Evolutionary conservation across 1,139 yeast species (phyloP).

Genomic region (Lodderomyces orthopsilosis): DNA sequence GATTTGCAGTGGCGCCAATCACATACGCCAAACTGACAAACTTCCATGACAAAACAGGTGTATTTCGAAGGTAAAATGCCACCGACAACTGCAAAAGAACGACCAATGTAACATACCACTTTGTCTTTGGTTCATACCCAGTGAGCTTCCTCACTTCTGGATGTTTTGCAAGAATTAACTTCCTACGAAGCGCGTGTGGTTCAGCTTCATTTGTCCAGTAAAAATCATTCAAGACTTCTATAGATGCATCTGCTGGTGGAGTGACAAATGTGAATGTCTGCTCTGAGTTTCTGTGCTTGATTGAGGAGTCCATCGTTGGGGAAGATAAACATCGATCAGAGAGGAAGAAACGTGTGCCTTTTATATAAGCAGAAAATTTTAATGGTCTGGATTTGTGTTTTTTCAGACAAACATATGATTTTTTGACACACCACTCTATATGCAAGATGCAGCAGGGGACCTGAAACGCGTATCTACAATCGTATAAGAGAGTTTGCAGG

Average conservation of each 20-base stretch:
- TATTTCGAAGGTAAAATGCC: constrained; percentile 60
- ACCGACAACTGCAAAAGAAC: constrained; percentile 60
- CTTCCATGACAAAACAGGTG: constrained; percentile 51
- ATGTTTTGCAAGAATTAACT: constrained; percentile 65
- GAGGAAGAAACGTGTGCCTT: not conserved
- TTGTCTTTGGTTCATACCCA: constrained; percentile 85
- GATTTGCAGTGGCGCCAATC: constrained; percentile 83
- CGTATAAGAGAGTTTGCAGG: not conserved
- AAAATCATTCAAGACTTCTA: constrained; percentile 53
- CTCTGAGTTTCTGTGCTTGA: constrained; percentile 36
- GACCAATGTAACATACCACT: constrained; percentile 66
- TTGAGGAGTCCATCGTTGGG: constrained; percentile 16
- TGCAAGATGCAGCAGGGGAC: not conserved
- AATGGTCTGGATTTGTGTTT: not conserved
- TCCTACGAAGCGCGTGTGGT: constrained; percentile 77
- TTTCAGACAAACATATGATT: not conserved
- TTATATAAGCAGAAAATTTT: not conserved
- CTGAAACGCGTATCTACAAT: not conserved
- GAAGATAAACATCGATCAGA: not conserved
- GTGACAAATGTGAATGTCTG: constrained; percentile 37
- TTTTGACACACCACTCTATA: not conserved
- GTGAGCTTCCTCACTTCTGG: constrained; percentile 80
- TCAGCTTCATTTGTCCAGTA: constrained; percentile 83
- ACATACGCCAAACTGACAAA: constrained; percentile 67
- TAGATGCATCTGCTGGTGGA: constrained; percentile 44